These are phyloP conservation scores for Drechslera avenae DNA, from an alignment of 2,329 filamentous ascomycete species.

Conservation along the genomic window DNA sequence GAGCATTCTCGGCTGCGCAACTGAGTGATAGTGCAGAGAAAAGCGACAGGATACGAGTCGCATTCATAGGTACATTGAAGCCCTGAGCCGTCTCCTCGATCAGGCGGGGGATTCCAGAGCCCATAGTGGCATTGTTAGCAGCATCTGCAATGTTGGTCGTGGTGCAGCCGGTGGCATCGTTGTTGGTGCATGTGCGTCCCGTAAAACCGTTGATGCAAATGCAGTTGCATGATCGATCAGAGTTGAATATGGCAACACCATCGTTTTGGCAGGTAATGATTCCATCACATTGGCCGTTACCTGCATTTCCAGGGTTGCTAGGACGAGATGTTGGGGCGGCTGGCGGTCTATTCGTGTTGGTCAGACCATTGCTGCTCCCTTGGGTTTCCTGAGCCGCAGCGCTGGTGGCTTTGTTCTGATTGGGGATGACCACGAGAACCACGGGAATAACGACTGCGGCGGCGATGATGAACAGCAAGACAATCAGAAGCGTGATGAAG, in stretches of 20 bases:
- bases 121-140: slow-evolving; percentile 70
- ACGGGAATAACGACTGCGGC: slow-evolving; percentile 83
- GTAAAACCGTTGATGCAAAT: slow-evolving; percentile 90
- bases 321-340: slow-evolving; percentile 26
- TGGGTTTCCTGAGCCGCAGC: slow-evolving; percentile 25
- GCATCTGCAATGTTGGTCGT: slow-evolving; percentile 54
- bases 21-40: slow-evolving; percentile 78
- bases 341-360: slow-evolving; percentile 20
- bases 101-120: slow-evolving; percentile 76
- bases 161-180: slow-evolving; percentile 60
- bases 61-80: slow-evolving; percentile 77
- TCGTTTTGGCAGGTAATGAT: slow-evolving; percentile 76
- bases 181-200: slow-evolving; percentile 60
- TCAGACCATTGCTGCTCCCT: slow-evolving; percentile 28
- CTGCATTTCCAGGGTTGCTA: slow-evolving; percentile 6
- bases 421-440: slow-evolving; percentile 64
- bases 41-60: slow-evolving; percentile 71
- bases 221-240: slow-evolving; percentile 73
- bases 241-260: slow-evolving; percentile 73
- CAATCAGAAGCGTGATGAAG: slow-evolving; percentile 69
- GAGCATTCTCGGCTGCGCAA: slow-evolving; percentile 82
- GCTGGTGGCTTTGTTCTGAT: slow-evolving; percentile 46
- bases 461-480: slow-evolving; percentile 73
- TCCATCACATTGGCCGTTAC: slow-evolving; percentile 58
- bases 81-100: slow-evolving; percentile 67